Base-by-base conservation (phyloP, 1,284 basidiomycete species). In the Cutaneotrichosporon cavernicola region DNA sequence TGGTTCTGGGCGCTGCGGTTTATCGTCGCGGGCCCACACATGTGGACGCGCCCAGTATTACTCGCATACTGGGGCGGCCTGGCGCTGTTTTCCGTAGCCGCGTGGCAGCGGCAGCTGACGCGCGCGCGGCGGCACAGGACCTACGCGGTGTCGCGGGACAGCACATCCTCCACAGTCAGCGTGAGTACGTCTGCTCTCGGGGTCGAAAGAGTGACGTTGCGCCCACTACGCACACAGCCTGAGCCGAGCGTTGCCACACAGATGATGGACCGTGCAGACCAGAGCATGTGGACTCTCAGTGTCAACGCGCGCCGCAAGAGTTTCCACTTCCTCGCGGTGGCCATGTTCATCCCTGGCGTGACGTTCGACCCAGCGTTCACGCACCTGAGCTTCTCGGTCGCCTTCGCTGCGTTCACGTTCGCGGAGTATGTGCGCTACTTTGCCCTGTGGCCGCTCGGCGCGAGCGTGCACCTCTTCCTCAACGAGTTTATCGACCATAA, bases 361-460 rank as follows among this genome's bases (percentile, higher is more conserved):
- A 90, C 89, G 0, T 81, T 92, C 74, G 97, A 99, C 78, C 95
- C 96, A 14, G 95, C 95, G 0, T 98, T 99, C 79, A 90, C 91
- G 46, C 95, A 98, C 78, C 82, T 99, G 38, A 89, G 92, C 5
- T 97, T 98, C 81, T 95, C 91, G 69, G 88, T 89, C 31, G 94
- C 93, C 5, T 97, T 97, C 78, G 89, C 94, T 6, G 80, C 92
- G 67, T 97, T 97, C 82, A 92, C 88, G n/a, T 97, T 97, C 77
- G 88, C 90, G 62, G 94, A 97, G 82, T 97, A 97, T 81, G 86
- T 96, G 68, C 90, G 97, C 58, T 99, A 98, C 81, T 99, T 98
- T 81, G 97, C 97, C 38, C 86, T 99, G 36, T 98, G 96, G 81
- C 97, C 97, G 4, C 90, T 98, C 72, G 94, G 95, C 9, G 96